Conservation (phyloP, 768 basidiomycete species). For the Myochromella boudieri region DNA sequence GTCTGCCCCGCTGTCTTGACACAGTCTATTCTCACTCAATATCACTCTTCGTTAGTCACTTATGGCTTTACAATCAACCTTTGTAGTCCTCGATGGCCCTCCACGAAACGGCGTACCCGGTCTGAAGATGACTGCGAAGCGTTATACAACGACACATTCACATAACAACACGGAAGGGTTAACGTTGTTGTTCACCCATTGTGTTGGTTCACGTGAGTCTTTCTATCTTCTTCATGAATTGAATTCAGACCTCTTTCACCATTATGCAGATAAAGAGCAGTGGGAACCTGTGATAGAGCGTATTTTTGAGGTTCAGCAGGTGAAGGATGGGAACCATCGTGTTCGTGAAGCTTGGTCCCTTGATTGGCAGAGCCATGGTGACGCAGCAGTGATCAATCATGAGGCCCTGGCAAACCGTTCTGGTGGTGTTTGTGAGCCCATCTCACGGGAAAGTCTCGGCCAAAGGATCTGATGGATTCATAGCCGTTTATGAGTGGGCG, state of each 20-base stretch:
- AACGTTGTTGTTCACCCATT: conserved; percentile 17
- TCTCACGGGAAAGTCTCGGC: conserved; percentile 20
- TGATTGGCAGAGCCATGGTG: conserved; percentile 41
- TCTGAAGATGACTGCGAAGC: too few species aligned
- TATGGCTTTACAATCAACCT: too few species aligned
- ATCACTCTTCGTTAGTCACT: too few species aligned
- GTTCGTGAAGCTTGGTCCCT: conserved; percentile 40
- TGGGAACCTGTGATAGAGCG: conserved; percentile 35
- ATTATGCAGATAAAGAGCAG: conserved; percentile 40
- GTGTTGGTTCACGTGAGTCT: conserved; percentile 17
- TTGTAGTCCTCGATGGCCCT: too few species aligned
- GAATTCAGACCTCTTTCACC: too few species aligned
- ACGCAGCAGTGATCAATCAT: conserved; percentile 33
- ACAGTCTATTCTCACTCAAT: too few species aligned
- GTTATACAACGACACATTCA: too few species aligned
- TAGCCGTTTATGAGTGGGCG: conserved; percentile 27
- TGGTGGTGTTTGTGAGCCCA: too few species aligned
- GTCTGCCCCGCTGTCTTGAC: too few species aligned
- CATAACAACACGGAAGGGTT: too few species aligned
- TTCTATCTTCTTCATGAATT: neutral
- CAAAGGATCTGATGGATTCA: conserved; percentile 14
- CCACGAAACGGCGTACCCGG: too few species aligned
- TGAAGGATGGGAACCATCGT: conserved; percentile 17
- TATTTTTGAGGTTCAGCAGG: conserved; percentile 23
- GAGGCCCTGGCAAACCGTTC: too few species aligned